Evolutionary conservation across 495 filamentous ascomycete species (phyloP).

Genomic region (Penicillium longicatenatum): DNA sequence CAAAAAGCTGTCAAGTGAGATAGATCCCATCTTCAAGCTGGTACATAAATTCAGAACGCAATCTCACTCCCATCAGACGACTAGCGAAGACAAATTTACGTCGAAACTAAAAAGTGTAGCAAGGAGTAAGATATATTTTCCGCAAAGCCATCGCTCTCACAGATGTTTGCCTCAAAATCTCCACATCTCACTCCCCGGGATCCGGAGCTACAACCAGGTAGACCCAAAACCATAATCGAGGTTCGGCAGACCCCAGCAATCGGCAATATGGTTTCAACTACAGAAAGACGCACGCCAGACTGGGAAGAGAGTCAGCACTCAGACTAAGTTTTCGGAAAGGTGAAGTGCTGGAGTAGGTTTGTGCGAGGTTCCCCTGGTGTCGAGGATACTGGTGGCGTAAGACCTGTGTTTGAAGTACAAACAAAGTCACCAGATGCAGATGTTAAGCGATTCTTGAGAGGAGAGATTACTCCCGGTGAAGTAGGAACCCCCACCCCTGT

Average conservation of each 20-base stretch:
- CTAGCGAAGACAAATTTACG: too few species aligned
- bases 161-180: background rate
- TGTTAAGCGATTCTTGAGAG: background rate
- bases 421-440: background rate
- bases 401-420: background rate
- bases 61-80: too few species aligned
- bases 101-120: background rate
- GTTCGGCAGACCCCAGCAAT: background rate
- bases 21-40: background rate
- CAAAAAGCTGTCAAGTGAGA: background rate
- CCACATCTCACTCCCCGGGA: background rate
- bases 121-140: background rate
- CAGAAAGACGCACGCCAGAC: background rate
- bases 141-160: background rate
- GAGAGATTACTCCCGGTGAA: background rate
- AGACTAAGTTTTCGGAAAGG: background rate
- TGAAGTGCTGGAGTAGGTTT: background rate
- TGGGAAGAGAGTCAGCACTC: background rate
- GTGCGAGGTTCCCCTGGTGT: background rate
- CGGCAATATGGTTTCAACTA: background rate
- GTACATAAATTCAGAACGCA: too few species aligned
- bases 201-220: background rate
- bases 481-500: background rate
- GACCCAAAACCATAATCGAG: background rate
- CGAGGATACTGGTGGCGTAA: background rate